Conservation (phyloP, 164 flowering plant genomes). For the Euptelea pleiosperma region DNA sequence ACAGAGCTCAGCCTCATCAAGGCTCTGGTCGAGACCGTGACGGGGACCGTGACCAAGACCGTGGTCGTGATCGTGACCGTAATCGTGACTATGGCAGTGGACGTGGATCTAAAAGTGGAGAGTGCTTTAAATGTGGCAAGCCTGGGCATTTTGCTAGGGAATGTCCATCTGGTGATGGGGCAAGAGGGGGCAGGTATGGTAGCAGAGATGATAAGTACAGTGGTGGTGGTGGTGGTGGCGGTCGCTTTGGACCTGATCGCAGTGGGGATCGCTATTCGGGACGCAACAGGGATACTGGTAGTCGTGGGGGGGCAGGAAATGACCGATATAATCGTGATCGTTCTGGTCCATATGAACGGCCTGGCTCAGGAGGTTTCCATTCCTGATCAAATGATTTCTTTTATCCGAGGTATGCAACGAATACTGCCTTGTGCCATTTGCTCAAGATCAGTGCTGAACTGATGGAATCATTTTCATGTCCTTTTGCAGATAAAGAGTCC, state of each 20-base stretch:
- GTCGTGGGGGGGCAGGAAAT: conserved; percentile 61
- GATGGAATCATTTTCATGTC: conserved; percentile 8
- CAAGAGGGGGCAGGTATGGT: conserved; percentile 42
- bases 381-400: conserved; percentile 21
- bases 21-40: conserved; percentile 69
- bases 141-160: conserved; percentile 90
- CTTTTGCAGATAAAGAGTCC: conserved; percentile 27
- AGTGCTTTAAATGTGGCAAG: conserved; percentile 92
- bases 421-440: neutral
- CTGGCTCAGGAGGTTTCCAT: conserved; percentile 55
- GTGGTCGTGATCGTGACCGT: conserved; percentile 35
- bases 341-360: conserved; percentile 92
- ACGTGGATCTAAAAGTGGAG: conserved; percentile 62
- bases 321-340: conserved; percentile 81
- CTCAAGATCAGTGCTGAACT: conserved; percentile 4
- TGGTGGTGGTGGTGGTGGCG: conserved; percentile 54
- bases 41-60: conserved; percentile 42
- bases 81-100: conserved; percentile 46
- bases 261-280: conserved; percentile 76
- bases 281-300: conserved; percentile 55
- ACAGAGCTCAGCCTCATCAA: conserved; percentile 84
- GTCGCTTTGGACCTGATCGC: conserved; percentile 80
- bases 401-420: conserved; percentile 22
- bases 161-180: conserved; percentile 58
- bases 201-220: conserved; percentile 60